These are phyloP conservation scores for Pleurotus citrinopileatus DNA, from an alignment of 768 basidiomycete species.

Conservation along the genomic window DNA sequence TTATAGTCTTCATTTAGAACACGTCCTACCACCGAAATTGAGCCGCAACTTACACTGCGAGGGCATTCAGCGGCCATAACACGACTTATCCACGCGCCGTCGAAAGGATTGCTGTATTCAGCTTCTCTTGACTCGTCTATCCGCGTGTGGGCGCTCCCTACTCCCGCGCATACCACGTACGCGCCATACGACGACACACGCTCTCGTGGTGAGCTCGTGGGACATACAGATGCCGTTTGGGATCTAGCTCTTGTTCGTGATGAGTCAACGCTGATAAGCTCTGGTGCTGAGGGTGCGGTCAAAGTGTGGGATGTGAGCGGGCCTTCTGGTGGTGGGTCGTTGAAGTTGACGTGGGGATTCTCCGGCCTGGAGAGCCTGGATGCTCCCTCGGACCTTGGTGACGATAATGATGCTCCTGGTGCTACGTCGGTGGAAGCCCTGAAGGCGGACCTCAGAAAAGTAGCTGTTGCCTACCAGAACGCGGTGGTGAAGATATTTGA, in stretches of 20 bases:
- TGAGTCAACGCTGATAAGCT: constrained; percentile 82
- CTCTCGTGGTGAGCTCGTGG: constrained; percentile 76
- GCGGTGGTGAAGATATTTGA: constrained; percentile 90
- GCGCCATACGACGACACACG: constrained; percentile 84
- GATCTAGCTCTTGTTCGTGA: constrained; percentile 85
- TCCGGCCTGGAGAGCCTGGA: constrained; percentile 55
- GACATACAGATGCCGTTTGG: constrained; percentile 97
- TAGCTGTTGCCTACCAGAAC: constrained; percentile 89
- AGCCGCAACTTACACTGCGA: constrained; percentile 90
- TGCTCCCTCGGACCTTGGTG: constrained; percentile 32
- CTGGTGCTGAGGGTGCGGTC: constrained; percentile 87
- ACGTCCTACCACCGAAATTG: constrained; percentile 79
- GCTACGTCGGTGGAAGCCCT: constrained; percentile 85
- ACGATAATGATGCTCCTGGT: constrained; percentile 54
- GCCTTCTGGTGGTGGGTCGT: constrained; percentile 57
- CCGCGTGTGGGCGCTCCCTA: constrained; percentile 84
- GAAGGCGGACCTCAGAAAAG: constrained; percentile 78
- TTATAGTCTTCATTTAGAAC: constrained; percentile 36
- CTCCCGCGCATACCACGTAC: constrained; percentile 80
- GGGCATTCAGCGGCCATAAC: constrained; percentile 94
- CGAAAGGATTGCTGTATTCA: constrained; percentile 79
- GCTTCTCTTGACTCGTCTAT: constrained; percentile 94
- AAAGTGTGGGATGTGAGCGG: constrained; percentile 92
- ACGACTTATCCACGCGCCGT: constrained; percentile 74
- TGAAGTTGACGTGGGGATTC: constrained; percentile 81